Evolutionary conservation across 208 protist genomes (phyloP).

Genomic region (Ichthyophonus hoferi): DNA sequence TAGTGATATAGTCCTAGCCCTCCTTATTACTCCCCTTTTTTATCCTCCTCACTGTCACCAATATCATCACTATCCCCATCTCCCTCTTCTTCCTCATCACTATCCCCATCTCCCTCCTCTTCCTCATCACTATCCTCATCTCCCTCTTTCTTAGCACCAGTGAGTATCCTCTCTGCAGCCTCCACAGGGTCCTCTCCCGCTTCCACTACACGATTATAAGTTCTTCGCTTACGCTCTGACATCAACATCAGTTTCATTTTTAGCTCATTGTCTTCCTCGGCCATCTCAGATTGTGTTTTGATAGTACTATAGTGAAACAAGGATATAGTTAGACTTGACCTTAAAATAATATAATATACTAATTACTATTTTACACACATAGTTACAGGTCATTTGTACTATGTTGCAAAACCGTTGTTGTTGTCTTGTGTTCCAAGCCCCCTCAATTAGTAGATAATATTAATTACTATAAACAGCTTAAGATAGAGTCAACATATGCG

Average conservation of each 20-base stretch:
- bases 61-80: too few species aligned
- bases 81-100: conserved; percentile 37
- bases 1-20: too few species aligned
- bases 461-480: not conserved
- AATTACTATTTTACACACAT: conserved; percentile 11
- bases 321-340: not conserved
- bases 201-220: conserved; percentile 26
- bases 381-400: not conserved
- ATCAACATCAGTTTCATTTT: conserved; percentile 40
- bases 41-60: too few species aligned
- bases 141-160: conserved; percentile 16
- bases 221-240: conserved; percentile 59
- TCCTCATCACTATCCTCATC: conserved; percentile 22
- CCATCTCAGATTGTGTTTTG: not conserved
- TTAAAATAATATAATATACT: not conserved
- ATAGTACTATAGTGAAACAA: not conserved
- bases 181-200: not conserved
- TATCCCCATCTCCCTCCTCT: conserved; percentile 45
- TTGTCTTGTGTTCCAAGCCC: not conserved
- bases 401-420: not conserved
- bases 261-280: conserved; percentile 42
- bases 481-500: too few species aligned
- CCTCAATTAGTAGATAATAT: not conserved
- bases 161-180: conserved; percentile 3
- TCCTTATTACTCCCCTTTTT: too few species aligned